Conservation (phyloP, 2,329 filamentous ascomycete genomes). For the Colletotrichum paranaense region DNA sequence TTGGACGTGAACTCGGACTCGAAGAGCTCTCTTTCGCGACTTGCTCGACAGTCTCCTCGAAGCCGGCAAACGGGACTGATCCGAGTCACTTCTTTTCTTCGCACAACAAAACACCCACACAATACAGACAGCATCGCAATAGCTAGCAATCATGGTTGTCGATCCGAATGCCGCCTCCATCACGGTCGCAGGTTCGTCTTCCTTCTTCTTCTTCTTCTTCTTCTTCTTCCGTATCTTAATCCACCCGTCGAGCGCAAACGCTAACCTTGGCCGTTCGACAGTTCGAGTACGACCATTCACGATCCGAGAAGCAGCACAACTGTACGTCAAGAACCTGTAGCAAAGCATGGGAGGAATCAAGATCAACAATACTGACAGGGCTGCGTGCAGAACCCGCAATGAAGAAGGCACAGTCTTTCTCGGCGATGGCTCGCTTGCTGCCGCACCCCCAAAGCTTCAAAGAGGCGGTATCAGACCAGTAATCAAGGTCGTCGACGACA, state of each 20-base stretch:
- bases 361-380: constrained; percentile 13
- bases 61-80: constrained; percentile 17
- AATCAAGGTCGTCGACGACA: constrained; percentile 96
- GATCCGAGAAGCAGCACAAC: constrained; percentile 93
- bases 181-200: constrained; percentile 63
- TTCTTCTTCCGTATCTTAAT: not conserved
- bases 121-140: not conserved
- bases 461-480: constrained; percentile 90
- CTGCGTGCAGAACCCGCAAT: constrained; percentile 51
- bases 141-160: constrained; percentile 32
- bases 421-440: constrained; percentile 96
- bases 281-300: constrained; percentile 79
- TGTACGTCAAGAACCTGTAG: constrained; percentile 59
- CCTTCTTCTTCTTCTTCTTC: too few relatives aligned
- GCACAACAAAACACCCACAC: not conserved
- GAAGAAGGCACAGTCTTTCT: constrained; percentile 93
- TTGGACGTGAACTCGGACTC: not conserved
- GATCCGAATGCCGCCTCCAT: constrained; percentile 68
- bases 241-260: not conserved
- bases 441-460: constrained; percentile 84
- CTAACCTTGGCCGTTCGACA: constrained; percentile 41
- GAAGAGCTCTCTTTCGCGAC: not conserved
- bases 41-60: constrained; percentile 13
- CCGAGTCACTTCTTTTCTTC: not conserved
- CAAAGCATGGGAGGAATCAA: not conserved